Conservation (phyloP, 2,329 filamentous ascomycete species). For the Colletotrichum sp. region DNA sequence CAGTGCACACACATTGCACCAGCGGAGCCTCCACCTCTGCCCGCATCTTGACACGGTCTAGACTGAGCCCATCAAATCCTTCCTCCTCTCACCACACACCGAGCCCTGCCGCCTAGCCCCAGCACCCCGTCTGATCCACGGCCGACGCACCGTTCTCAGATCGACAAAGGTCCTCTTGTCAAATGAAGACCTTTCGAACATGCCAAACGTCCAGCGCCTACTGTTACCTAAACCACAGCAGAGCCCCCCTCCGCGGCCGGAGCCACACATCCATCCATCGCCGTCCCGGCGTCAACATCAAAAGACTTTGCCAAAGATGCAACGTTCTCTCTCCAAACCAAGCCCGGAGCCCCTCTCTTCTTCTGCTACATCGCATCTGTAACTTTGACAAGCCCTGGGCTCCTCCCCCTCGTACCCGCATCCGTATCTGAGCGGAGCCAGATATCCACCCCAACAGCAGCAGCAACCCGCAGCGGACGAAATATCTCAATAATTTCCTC, state of each 20-base stretch:
- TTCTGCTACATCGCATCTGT: neutral
- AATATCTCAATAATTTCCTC: neutral
- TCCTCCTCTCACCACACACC: neutral
- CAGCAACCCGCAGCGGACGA: neutral
- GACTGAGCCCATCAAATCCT: neutral
- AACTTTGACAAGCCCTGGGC: neutral
- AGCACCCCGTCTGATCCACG: neutral
- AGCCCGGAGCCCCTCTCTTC: neutral
- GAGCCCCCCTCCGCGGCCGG: neutral
- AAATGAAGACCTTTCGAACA: neutral
- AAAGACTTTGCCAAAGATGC: neutral
- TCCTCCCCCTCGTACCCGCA: neutral
- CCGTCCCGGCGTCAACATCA: neutral
- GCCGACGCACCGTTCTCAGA: neutral
- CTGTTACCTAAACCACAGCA: neutral
- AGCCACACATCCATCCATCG: neutral
- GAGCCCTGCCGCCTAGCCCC: neutral
- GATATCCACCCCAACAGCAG: neutral
- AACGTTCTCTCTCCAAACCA: neutral
- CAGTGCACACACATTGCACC: neutral
- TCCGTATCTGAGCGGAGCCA: neutral
- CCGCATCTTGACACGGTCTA: conserved; percentile 9
- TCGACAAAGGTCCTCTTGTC: neutral
- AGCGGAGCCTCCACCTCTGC: neutral
- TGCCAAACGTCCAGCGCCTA: neutral